phyloP scores from a whole-genome alignment of 2,329 filamentous ascomycete genomes.

The Cercospora canescens region DNA sequence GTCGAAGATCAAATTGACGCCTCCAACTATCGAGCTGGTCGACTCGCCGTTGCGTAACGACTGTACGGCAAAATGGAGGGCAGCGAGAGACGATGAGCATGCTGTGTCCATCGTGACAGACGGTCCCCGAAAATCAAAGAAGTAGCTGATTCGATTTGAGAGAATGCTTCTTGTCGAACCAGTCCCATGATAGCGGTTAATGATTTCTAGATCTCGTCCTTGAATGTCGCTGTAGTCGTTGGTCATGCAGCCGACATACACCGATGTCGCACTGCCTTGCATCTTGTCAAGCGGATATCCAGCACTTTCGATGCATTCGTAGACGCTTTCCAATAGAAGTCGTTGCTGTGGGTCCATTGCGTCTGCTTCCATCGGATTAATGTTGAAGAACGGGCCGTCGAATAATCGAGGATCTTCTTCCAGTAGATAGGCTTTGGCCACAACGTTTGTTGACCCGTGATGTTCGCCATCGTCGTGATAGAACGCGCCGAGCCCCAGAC shows the following conservation, averaged over 20 bases:
- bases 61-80: constrained; percentile 37
- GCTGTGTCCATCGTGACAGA: constrained; percentile 44
- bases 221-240: constrained; percentile 27
- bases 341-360: constrained; percentile 34
- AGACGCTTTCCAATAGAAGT: constrained; percentile 28
- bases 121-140: constrained; percentile 27
- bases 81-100: constrained; percentile 45
- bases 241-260: constrained; percentile 28
- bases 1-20: constrained; percentile 32
- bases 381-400: constrained; percentile 30
- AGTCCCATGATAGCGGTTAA: constrained; percentile 25
- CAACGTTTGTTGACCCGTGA: constrained; percentile 22
- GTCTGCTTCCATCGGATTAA: constrained; percentile 25
- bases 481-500: constrained; percentile 26
- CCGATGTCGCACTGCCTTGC: constrained; percentile 22
- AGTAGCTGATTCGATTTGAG: constrained; percentile 29
- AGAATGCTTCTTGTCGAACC: constrained; percentile 25
- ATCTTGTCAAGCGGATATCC: constrained; percentile 19
- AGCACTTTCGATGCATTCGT: constrained; percentile 25
- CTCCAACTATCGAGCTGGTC: constrained; percentile 21
- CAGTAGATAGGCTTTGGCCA: constrained; percentile 25
- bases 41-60: constrained; percentile 33
- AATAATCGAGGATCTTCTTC: constrained; percentile 27
- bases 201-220: constrained; percentile 22
- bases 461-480: constrained; percentile 25